phyloP scores from a whole-genome alignment of 2,329 filamentous ascomycete genomes.

The Colletotrichum sp. region DNA sequence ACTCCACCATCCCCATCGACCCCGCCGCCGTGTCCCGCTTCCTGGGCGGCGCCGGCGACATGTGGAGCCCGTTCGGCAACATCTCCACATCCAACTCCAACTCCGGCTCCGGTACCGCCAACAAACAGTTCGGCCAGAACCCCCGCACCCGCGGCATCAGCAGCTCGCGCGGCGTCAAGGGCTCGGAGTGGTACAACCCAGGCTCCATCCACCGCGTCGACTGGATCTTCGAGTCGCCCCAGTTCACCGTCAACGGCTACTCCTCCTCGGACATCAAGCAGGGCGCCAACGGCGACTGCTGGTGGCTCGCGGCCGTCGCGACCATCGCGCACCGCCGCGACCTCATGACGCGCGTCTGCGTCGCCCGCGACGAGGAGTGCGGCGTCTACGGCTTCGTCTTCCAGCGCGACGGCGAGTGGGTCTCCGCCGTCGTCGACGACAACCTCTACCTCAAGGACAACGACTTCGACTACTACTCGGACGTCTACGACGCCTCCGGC shows the following conservation, averaged over 20 bases:
- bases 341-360: constrained; percentile 70
- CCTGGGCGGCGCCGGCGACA: constrained; percentile 11
- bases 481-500: constrained; percentile 44
- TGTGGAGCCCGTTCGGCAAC: neutral
- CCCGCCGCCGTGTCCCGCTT: constrained; percentile 22
- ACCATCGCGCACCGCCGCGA: constrained; percentile 70
- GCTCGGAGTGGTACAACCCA: constrained; percentile 29
- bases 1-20: constrained; percentile 24
- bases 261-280: constrained; percentile 48
- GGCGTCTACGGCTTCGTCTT: constrained; percentile 80
- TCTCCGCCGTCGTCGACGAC: constrained; percentile 74
- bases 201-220: constrained; percentile 48
- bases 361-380: constrained; percentile 69
- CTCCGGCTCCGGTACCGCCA: neutral
- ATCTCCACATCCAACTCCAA: neutral
- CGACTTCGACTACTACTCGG: constrained; percentile 25
- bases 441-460: constrained; percentile 47
- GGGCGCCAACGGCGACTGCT: constrained; percentile 68
- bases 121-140: neutral
- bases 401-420: constrained; percentile 74
- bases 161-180: constrained; percentile 11
- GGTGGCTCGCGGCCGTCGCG: constrained; percentile 73
- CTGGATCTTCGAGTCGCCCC: constrained; percentile 47
- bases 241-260: constrained; percentile 45
- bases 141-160: neutral